A percentile compares a stretch with the other conserved stretches of the same genome.
Evolutionary conservation across 495 filamentous ascomycete genomes (phyloP).

Genomic region (Daldinia concentrica): DNA sequence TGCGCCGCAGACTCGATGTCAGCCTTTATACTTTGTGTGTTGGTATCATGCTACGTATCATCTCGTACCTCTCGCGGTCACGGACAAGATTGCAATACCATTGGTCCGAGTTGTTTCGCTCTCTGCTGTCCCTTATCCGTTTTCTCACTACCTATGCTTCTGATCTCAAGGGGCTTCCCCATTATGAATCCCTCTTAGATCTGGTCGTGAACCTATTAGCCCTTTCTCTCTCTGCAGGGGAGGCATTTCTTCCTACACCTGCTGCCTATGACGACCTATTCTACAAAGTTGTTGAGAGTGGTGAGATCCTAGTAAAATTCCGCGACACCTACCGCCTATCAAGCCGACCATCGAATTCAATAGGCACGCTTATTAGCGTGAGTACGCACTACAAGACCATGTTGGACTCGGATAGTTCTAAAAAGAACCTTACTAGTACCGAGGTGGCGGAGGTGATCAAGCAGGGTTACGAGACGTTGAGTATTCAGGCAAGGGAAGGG

Average conservation of each 20-base stretch:
- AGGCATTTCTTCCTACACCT: slow-evolving; percentile 90
- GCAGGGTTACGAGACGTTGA: slow-evolving; percentile 93
- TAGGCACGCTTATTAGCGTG: slow-evolving; percentile 84
- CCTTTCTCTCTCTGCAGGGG: slow-evolving; percentile 84
- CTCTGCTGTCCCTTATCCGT: slow-evolving; percentile 85
- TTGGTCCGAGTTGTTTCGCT: slow-evolving; percentile 95
- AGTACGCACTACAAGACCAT: slow-evolving; percentile 87
- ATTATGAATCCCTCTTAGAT: slow-evolving; percentile 70
- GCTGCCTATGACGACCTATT: slow-evolving; percentile 94
- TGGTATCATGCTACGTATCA: slow-evolving; percentile 80
- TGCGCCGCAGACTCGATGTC: slow-evolving; percentile 83
- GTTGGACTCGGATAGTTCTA: slow-evolving; percentile 68
- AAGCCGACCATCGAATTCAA: slow-evolving; percentile 67
- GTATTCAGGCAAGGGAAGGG: slow-evolving; percentile 83
- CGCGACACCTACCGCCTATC: slow-evolving; percentile 73
- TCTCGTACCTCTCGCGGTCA: slow-evolving; percentile 83
- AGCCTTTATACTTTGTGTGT: slow-evolving; percentile 82
- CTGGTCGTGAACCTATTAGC: slow-evolving; percentile 84
- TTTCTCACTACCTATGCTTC: slow-evolving; percentile 87
- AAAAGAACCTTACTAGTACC: slow-evolving; percentile 76
- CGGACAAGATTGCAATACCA: slow-evolving; percentile 84
- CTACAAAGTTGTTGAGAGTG: slow-evolving; percentile 95
- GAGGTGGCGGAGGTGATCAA: slow-evolving; percentile 93
- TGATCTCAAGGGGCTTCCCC: slow-evolving; percentile 71
- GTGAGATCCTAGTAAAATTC: slow-evolving; percentile 85